Evolutionary conservation across 1,284 basidiomycete genomes (phyloP), one percentile per base, ranked within the genome.

Genomic region (Moesziomyces globuligerus): DNA sequence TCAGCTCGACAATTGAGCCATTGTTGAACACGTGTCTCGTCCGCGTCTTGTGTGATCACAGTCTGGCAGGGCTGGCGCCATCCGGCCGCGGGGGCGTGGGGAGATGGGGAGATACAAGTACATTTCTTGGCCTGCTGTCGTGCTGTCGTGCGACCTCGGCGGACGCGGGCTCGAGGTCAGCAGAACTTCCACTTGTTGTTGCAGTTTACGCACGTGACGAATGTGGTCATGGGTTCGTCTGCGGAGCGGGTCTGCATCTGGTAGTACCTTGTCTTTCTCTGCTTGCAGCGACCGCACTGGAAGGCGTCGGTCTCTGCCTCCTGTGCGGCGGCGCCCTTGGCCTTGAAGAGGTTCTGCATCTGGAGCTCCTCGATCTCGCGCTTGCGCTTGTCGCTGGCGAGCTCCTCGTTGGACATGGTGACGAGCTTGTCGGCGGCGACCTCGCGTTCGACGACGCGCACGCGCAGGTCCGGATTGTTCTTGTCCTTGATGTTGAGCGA

Each of bases 291-390:
- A 18, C 89, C 87, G 80, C 96, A 99, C 83, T 98, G 93, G 90
- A 99, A 99, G 1, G 93, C 93, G 74, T 95, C 93, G 0, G 96
- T 99, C 83, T 98, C 95, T 15, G 95, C 94, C 83, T 86, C 83
- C 50, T 84, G 83, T 70, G 94, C 91, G 15, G 88, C 92, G 0
- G 94, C 95, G 3, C 91, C 92, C 17, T 96, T 89, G 2, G 94
- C 90, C 49, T 94, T 91, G 86, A 94, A 92, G 45, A 98, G 84
- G 80, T 98, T 98, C 40, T 79, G 79, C 61, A 76, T 71, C 48
- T 79, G 75, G 32, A 81, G 36, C 59, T 92, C 89, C 74, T 91
- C 89, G 53, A 89, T 87, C 68, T 98, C 91, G 78, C 90, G 90
- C 62, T 88, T 87, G 34, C 93, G 87, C 75, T 94, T 93, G 78